Base-by-base conservation (phyloP, 192 early-diverging fungal genomes). In the Dispira simplex region DNA sequence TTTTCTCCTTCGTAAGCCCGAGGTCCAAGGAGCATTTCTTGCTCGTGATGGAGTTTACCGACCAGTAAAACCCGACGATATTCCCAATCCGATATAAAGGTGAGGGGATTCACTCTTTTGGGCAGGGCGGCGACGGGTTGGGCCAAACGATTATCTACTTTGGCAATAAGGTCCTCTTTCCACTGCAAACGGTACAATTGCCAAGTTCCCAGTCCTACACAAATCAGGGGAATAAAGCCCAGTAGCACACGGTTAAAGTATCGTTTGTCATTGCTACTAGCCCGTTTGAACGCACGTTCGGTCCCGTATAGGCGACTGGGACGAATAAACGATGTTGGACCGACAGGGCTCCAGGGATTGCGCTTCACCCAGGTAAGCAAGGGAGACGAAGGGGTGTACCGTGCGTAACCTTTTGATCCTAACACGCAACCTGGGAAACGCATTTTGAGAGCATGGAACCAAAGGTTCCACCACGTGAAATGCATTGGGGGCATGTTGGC, bases 181-280 rank as follows among this genome's bases (percentile, higher is more conserved):
- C 91, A 96, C 48, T 82, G 81, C 49, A 96, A 75, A 20, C 93
- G 78, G 64, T 91, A 83, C 2, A 88, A 79, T 70, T 96, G 93
- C 93, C 92, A 92, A 11, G 83, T 83, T 4, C 90, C 90, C 3
- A 92, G 75, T 2, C 82, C 84, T 74, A 90, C 70, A 45, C 73
- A 71, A 44, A 60, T 60, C 13, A 60, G 21, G 26, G 58, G 58
- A 11, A 60, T 21, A 13, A 60, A 26, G 26, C 58, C 58, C 2
- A 60, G 13, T 2, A 60, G 8, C 14, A 44, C 14, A 3, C 58
- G 58, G 14, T 44, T 44, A 8, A 51, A 23, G 48, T 3, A 4
- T 16, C 48, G 48, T 5, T 23, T 16, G 48, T 23, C 18, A 4
- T 8, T 23, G 16, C 21, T 16, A 23, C 21, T 51, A 23, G 21